Evolutionary conservation across 257 asterid species (phyloP).

Genomic region (Fraxinus anomala): DNA sequence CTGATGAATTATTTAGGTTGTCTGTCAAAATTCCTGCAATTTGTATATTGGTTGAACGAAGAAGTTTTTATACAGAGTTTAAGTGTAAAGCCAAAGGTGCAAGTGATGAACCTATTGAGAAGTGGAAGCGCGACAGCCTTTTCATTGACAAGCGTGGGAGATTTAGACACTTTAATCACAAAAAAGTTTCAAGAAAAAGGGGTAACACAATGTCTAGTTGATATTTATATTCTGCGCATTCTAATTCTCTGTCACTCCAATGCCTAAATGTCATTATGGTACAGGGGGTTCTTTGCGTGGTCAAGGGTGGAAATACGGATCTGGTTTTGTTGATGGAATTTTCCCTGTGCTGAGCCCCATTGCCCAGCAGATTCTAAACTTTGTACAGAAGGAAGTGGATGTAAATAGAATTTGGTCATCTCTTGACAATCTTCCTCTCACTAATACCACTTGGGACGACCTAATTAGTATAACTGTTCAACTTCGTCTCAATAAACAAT

Average conservation of each 20-base stretch:
- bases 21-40: constrained; percentile 44
- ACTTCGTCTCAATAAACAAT: constrained; percentile 70
- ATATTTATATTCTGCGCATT: not conserved
- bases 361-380: constrained; percentile 65
- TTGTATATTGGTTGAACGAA: constrained; percentile 36
- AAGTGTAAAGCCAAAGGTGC: constrained; percentile 47
- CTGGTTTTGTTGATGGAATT: constrained; percentile 86
- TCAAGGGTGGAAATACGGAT: constrained; percentile 91
- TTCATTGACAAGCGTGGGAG: constrained; percentile 67
- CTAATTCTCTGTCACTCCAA: not conserved
- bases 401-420: constrained; percentile 54
- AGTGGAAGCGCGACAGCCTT: constrained; percentile 70
- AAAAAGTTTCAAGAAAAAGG: constrained; percentile 70
- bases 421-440: constrained; percentile 65
- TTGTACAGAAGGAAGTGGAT: constrained; percentile 56
- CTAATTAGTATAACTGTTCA: constrained; percentile 72
- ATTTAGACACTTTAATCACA: constrained; percentile 63
- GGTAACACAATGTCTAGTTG: constrained; percentile 37
- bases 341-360: constrained; percentile 84
- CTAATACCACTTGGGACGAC: constrained; percentile 77
- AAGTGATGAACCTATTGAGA: constrained; percentile 46
- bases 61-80: constrained; percentile 39
- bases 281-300: constrained; percentile 89
- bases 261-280: constrained; percentile 20
- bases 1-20: constrained; percentile 40